phyloP scores from a whole-genome alignment of 768 basidiomycete species.

The Mycena belliarum region DNA sequence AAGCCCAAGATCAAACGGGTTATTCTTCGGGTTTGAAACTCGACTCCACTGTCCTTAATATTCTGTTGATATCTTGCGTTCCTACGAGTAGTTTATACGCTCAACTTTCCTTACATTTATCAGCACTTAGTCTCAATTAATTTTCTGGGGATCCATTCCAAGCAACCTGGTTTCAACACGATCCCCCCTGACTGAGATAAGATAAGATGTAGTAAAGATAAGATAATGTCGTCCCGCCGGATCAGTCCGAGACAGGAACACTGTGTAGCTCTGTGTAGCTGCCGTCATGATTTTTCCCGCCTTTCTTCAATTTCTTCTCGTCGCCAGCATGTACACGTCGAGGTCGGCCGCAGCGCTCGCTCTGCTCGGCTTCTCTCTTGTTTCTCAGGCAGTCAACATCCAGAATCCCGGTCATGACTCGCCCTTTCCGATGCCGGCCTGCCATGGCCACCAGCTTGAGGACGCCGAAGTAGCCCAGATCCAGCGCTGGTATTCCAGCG shows the following conservation, averaged over 20 bases:
- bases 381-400: background rate
- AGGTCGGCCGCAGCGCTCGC: background rate
- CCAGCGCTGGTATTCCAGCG: constrained; percentile 13
- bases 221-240: no score
- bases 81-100: background rate
- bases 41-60: background rate
- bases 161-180: no score
- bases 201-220: no score
- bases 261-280: no score
- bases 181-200: no score
- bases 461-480: constrained; percentile 20
- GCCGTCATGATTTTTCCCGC: no score
- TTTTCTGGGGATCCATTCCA: no score
- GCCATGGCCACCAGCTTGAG: constrained; percentile 19
- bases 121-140: no score
- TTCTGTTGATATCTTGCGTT: no score
- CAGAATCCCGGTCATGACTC: constrained; percentile 13
- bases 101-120: no score
- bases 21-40: background rate
- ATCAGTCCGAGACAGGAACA: no score
- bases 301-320: no score
- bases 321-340: background rate
- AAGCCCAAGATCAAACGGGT: background rate
- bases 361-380: background rate
- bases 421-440: constrained; percentile 19